These are phyloP conservation scores for Aschersonia sp. DNA, from an alignment of 2,329 filamentous ascomycete species.

Conservation along the genomic window DNA sequence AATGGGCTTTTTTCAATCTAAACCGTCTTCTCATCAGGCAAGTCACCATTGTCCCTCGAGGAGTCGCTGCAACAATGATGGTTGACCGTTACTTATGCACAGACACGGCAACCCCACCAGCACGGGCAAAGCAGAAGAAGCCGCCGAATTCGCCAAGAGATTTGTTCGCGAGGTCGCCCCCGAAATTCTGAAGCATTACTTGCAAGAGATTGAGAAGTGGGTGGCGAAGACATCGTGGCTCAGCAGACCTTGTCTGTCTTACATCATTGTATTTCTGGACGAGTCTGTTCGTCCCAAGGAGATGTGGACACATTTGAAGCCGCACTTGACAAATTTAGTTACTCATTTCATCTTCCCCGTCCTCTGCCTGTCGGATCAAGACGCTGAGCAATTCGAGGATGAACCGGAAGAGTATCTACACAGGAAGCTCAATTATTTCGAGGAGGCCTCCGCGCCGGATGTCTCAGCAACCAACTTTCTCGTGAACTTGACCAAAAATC, in stretches of 20 bases:
- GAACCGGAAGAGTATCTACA: constrained; percentile 96
- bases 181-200: constrained; percentile 89
- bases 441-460: constrained; percentile 90
- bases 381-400: constrained; percentile 84
- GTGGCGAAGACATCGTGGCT: constrained; percentile 89
- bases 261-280: constrained; percentile 88
- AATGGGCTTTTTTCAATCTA: constrained; percentile 96
- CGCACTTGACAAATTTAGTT: constrained; percentile 83
- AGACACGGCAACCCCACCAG: constrained; percentile 83
- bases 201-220: constrained; percentile 94
- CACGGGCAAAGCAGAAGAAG: constrained; percentile 61
- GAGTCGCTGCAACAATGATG: background rate
- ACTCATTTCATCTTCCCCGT: constrained; percentile 94
- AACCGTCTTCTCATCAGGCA: constrained; percentile 91
- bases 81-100: background rate
- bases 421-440: constrained; percentile 93
- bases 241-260: constrained; percentile 84
- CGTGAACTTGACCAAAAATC: constrained; percentile 82
- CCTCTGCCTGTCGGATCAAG: constrained; percentile 80
- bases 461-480: constrained; percentile 95
- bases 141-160: constrained; percentile 71
- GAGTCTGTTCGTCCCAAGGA: constrained; percentile 95
- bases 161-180: constrained; percentile 88
- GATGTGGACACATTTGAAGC: constrained; percentile 90
- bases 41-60: constrained; percentile 8